Evolutionary conservation across 2,329 filamentous ascomycete genomes (phyloP).

Genomic region (Didymella pomorum): DNA sequence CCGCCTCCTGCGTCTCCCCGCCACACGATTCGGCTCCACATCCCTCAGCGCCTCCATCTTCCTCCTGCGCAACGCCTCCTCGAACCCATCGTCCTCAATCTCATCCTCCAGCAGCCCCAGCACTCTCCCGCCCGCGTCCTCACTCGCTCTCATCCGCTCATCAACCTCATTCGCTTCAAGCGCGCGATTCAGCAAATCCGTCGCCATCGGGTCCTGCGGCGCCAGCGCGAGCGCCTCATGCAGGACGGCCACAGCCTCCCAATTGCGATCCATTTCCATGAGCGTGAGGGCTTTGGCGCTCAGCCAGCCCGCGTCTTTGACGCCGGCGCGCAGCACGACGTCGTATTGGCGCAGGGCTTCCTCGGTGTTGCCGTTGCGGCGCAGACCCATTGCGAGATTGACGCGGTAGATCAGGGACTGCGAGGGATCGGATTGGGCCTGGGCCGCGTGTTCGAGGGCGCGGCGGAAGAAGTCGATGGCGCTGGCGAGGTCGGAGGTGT

Average conservation of each 20-base stretch:
- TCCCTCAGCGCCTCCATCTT: constrained; percentile 59
- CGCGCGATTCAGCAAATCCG: constrained; percentile 77
- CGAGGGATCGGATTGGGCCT: constrained; percentile 81
- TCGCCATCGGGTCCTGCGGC: constrained; percentile 82
- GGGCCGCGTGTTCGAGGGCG: constrained; percentile 77
- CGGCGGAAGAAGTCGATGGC: constrained; percentile 80
- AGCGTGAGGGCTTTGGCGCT: constrained; percentile 84
- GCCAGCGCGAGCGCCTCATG: constrained; percentile 84
- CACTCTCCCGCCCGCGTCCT: constrained; percentile 1
- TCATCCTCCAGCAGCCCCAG: constrained; percentile 11
- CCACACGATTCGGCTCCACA: constrained; percentile 59
- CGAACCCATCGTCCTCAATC: constrained; percentile 48
- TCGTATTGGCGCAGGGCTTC: constrained; percentile 84
- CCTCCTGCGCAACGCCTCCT: constrained; percentile 64
- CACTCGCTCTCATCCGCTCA: not conserved
- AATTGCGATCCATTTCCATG: constrained; percentile 76
- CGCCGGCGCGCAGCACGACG: constrained; percentile 81
- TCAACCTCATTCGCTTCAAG: constrained; percentile 54
- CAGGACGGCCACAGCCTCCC: constrained; percentile 80
- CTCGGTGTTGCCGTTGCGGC: constrained; percentile 72
- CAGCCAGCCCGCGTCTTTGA: constrained; percentile 80
- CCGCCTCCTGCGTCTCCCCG: constrained; percentile 61
- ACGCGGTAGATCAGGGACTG: constrained; percentile 85
- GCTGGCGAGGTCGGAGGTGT: constrained; percentile 79
- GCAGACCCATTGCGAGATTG: constrained; percentile 88